These are phyloP conservation scores for Pythium aphanidermatum DNA, from an alignment of 352 stramenopile species.

Conservation along the genomic window DNA sequence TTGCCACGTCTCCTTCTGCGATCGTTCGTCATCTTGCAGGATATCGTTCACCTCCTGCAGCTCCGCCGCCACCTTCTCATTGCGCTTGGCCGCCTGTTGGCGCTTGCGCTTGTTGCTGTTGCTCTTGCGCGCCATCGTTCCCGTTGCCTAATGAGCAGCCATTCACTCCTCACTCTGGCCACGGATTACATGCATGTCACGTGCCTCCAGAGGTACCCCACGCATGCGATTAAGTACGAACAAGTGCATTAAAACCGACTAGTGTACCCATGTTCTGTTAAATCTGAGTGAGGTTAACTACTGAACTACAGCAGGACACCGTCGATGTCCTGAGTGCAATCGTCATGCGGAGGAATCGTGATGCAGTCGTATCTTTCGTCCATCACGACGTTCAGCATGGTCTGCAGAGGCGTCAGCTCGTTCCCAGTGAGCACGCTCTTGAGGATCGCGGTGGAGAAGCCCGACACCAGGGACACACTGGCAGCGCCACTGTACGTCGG, in stretches of 20 bases:
- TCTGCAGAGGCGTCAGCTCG: slow-evolving; percentile 28
- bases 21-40: slow-evolving; percentile 29
- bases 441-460: slow-evolving; percentile 40
- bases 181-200: too few relatives aligned
- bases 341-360: slow-evolving; percentile 20
- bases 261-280: too few relatives aligned
- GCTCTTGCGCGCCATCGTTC: slow-evolving; percentile 9
- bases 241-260: too few relatives aligned
- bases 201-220: too few relatives aligned
- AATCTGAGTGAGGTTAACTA: too few relatives aligned
- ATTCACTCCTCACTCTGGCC: too few relatives aligned
- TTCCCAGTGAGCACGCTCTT: slow-evolving; percentile 27
- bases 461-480: slow-evolving; percentile 43
- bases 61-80: slow-evolving; percentile 15
- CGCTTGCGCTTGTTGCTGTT: slow-evolving; percentile 20
- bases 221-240: too few relatives aligned
- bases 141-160: too few relatives aligned
- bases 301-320: background rate
- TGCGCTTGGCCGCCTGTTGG: slow-evolving; percentile 6
- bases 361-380: slow-evolving; percentile 41
- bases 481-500: slow-evolving; percentile 23
- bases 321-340: background rate
- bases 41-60: slow-evolving; percentile 30
- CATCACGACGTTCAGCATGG: slow-evolving; percentile 24
- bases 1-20: slow-evolving; percentile 68